A percentile compares a stretch with the other conserved stretches of the same genome.
phyloP scores from a whole-genome alignment of 164 flowering plant species.

The Vitis rupestris region DNA sequence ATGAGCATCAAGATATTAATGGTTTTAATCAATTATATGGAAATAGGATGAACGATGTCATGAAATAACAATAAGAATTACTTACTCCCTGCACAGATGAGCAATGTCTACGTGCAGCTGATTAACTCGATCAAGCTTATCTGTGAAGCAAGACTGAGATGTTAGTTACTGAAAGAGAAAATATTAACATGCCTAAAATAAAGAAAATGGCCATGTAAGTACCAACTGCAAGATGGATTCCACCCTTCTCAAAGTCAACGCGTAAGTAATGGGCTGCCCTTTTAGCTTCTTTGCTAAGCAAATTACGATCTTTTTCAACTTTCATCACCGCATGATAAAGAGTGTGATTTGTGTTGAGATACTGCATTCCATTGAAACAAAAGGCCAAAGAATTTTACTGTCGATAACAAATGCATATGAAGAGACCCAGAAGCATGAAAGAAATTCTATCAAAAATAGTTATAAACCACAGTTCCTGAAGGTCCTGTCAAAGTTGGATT shows the following conservation, averaged over 20 bases:
- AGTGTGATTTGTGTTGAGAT: constrained; percentile 75
- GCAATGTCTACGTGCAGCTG: constrained; percentile 63
- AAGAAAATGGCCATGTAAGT: constrained; percentile 1
- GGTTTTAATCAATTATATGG: background rate
- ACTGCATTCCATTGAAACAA: constrained; percentile 38
- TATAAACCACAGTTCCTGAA: background rate
- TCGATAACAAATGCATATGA: background rate
- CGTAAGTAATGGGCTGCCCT: constrained; percentile 79
- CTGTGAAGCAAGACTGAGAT: constrained; percentile 39
- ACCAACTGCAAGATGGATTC: constrained; percentile 87
- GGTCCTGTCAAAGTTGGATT: no score
- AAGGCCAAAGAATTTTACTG: background rate
- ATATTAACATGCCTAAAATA: background rate
- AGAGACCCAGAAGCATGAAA: background rate
- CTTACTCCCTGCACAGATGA: constrained; percentile 78
- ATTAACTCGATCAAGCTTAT: constrained; percentile 69
- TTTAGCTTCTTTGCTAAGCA: constrained; percentile 63
- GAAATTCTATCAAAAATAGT: background rate
- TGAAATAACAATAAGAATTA: constrained; percentile 9
- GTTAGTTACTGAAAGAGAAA: constrained; percentile 6
- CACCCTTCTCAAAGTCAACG: constrained; percentile 95
- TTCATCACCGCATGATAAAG: constrained; percentile 76
- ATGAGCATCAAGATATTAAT: background rate
- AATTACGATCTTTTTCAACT: constrained; percentile 61
- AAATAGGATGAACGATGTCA: background rate